Percentiles rank a stretch among this genome's conserved stretches.
These are phyloP conservation scores for Alternaria triticina DNA, from an alignment of 2,329 filamentous ascomycete species.

Conservation along the genomic window DNA sequence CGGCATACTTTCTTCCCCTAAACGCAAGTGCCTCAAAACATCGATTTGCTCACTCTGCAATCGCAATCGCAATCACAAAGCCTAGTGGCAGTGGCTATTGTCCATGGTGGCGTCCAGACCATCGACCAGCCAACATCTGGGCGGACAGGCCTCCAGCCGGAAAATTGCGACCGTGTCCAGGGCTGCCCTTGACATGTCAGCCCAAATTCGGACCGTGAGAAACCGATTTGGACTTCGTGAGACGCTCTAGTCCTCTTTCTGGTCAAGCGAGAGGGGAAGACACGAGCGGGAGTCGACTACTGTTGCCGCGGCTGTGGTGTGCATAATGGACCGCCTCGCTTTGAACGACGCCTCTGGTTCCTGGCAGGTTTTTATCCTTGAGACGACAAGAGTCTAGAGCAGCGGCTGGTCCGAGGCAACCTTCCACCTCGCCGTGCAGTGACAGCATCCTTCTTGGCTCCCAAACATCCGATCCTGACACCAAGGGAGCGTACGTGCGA, in stretches of 20 bases:
- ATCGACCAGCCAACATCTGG: neutral
- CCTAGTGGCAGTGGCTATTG: neutral
- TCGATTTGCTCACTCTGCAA: constrained; percentile 1
- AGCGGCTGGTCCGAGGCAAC: constrained; percentile 1
- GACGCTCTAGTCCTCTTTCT: constrained; percentile 8
- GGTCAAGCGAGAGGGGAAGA: neutral
- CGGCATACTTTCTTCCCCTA: neutral
- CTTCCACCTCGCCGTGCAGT: constrained; percentile 3
- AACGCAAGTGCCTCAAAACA: neutral
- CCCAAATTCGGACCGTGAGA: constrained; percentile 9
- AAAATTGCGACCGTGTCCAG: constrained; percentile 1
- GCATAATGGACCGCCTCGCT: constrained; percentile 2
- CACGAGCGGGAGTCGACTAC: neutral
- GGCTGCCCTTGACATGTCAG: constrained; percentile 1
- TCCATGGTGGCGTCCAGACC: neutral
- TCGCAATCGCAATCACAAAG: neutral
- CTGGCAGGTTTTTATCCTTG: constrained; percentile 9
- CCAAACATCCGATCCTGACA: neutral
- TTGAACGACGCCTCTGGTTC: neutral
- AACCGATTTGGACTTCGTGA: constrained; percentile 4
- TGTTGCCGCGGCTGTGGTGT: neutral
- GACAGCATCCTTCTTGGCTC: constrained; percentile 3
- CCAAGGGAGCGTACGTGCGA: neutral
- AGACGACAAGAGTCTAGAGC: constrained; percentile 4
- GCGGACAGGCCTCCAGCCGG: neutral